These are phyloP conservation scores for Cyberlindnera amylophila DNA, from an alignment of 805 yeast genomes.

Conservation along the genomic window DNA sequence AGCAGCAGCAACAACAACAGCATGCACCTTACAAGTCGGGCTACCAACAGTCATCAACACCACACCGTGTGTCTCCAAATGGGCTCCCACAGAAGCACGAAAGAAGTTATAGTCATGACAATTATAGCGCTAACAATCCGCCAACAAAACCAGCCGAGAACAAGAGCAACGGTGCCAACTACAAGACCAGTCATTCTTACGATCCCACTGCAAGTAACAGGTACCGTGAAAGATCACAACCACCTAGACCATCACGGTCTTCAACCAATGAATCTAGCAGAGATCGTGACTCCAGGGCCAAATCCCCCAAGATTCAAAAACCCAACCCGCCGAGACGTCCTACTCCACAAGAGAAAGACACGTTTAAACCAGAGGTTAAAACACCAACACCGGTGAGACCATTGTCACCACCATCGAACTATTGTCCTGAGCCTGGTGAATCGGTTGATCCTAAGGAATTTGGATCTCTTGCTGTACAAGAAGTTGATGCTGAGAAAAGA, in stretches of 20 bases:
- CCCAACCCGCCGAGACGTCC: no score
- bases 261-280: no score
- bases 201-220: neutral
- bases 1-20: no score
- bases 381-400: constrained; percentile 1
- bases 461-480: constrained; percentile 2
- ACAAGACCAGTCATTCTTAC: neutral
- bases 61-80: no score
- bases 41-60: no score
- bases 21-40: no score
- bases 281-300: neutral
- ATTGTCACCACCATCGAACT: constrained; percentile 6
- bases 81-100: no score
- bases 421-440: constrained; percentile 1
- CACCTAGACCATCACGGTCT: no score
- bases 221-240: neutral
- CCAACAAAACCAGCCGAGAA: no score
- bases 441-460: constrained; percentile 3
- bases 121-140: no score
- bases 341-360: neutral
- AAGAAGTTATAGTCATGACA: no score
- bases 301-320: no score
- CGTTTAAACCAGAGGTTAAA: neutral
- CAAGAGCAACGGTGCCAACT: neutral
- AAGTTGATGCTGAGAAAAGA: neutral